Conservation (phyloP, 768 basidiomycete genomes). For the Lactifluus rugatus region DNA sequence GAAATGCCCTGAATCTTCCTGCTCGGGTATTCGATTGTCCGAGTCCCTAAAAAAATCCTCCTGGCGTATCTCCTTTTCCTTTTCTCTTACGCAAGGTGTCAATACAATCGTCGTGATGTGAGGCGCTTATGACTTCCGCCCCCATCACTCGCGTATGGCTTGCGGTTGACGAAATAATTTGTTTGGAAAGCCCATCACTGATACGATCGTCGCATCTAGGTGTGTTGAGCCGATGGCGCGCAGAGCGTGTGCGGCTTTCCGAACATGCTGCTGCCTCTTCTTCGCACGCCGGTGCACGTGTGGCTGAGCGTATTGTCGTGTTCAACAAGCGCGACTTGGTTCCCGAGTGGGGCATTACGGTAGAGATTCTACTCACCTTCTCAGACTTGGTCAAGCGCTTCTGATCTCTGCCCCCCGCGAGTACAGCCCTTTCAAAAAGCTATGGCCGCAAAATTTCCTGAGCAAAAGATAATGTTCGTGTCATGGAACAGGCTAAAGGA, state of each 20-base stretch:
- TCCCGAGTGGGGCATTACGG: conserved; percentile 80
- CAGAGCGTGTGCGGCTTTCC: conserved; percentile 16
- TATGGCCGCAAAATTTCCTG: conserved; percentile 61
- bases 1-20: conserved; percentile 2
- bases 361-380: conserved; percentile 28
- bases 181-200: neutral
- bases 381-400: neutral
- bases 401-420: neutral
- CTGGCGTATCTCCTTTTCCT: conserved; percentile 1
- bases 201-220: conserved; percentile 9
- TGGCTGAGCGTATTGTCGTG: conserved; percentile 82
- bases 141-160: conserved; percentile 6
- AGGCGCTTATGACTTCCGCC: conserved; percentile 8
- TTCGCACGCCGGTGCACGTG: conserved; percentile 17
- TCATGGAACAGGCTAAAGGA: conserved; percentile 61
- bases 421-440: conserved; percentile 62
- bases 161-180: neutral
- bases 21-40: conserved; percentile 10
- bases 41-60: neutral
- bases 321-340: conserved; percentile 92
- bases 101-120: neutral
- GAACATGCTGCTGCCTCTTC: conserved; percentile 13
- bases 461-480: conserved; percentile 59
- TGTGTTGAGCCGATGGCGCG: conserved; percentile 13
- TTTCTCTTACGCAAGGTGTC: neutral